These are phyloP conservation scores for Pisolithus tinctorius DNA, from an alignment of 768 basidiomycete species.

Conservation along the genomic window DNA sequence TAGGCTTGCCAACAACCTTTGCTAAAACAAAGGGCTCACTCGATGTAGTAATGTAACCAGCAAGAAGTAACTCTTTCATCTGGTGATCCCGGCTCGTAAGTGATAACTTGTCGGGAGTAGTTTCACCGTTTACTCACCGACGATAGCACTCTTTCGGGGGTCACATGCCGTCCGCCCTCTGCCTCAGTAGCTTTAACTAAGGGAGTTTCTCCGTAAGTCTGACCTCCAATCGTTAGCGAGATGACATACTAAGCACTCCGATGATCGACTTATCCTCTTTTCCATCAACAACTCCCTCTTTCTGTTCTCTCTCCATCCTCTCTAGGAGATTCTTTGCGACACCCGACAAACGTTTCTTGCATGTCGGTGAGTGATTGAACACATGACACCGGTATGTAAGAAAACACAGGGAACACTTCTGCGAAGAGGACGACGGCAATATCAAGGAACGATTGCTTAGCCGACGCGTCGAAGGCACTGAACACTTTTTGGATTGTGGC, in stretches of 20 bases:
- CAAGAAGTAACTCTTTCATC: conserved; percentile 9
- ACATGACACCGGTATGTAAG: no score
- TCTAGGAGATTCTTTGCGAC: no score
- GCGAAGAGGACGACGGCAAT: background rate
- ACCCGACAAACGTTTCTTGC: background rate
- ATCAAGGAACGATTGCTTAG: conserved; percentile 2
- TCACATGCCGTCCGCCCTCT: conserved; percentile 17
- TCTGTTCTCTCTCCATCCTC: no score
- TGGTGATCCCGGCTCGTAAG: background rate
- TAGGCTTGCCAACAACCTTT: background rate
- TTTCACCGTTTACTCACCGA: background rate
- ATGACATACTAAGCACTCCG: background rate
- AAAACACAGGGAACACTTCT: no score
- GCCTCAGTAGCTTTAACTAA: conserved; percentile 31
- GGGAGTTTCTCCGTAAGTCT: background rate
- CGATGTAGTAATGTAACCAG: conserved; percentile 17
- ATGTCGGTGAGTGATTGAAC: background rate
- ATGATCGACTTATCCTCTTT: no score
- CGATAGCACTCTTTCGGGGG: conserved; percentile 14
- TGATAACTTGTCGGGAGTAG: background rate
- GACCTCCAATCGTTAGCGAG: background rate
- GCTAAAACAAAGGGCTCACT: background rate
- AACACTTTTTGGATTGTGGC: no score
- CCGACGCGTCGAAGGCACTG: no score
- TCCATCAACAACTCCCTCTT: no score